Evolutionary conservation across 1,284 basidiomycete genomes (phyloP).

Genomic region (Pterulicium gracile): DNA sequence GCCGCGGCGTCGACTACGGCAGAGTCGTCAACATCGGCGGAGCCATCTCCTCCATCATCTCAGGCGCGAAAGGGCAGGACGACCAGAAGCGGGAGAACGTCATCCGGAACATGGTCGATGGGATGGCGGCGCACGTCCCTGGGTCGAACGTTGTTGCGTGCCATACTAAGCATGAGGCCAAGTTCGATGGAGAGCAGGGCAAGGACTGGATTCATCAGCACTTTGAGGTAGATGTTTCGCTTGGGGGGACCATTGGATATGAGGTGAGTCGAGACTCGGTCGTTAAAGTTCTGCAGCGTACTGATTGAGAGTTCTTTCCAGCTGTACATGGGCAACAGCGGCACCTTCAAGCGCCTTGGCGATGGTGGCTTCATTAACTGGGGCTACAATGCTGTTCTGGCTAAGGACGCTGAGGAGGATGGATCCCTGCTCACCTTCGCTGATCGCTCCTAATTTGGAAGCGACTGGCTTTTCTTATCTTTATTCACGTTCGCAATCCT

Average conservation of each 20-base stretch:
- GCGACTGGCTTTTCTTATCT: no score
- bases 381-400: background rate
- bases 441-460: no score
- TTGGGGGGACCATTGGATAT: constrained; percentile 16
- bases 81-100: constrained; percentile 6
- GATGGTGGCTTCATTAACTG: constrained; percentile 17
- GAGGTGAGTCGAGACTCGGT: background rate
- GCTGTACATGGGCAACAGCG: constrained; percentile 15
- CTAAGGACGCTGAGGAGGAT: background rate
- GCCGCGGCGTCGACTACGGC: background rate
- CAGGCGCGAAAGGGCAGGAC: background rate
- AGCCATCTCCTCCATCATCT: background rate
- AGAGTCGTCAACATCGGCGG: background rate
- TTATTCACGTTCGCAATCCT: no score
- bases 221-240: constrained; percentile 12
- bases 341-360: constrained; percentile 13
- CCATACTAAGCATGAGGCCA: constrained; percentile 13
- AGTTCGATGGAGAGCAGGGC: constrained; percentile 13
- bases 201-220: constrained; percentile 15
- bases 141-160: constrained; percentile 14
- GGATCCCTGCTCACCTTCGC: background rate
- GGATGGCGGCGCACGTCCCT: constrained; percentile 9
- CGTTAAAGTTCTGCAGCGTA: background rate
- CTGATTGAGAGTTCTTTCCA: constrained; percentile 10
- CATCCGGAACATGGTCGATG: constrained; percentile 10